Percentiles rank a stretch among this genome's conserved stretches.
phyloP scores from a whole-genome alignment of 306 rosid genomes.

The Castanospermum australe region DNA sequence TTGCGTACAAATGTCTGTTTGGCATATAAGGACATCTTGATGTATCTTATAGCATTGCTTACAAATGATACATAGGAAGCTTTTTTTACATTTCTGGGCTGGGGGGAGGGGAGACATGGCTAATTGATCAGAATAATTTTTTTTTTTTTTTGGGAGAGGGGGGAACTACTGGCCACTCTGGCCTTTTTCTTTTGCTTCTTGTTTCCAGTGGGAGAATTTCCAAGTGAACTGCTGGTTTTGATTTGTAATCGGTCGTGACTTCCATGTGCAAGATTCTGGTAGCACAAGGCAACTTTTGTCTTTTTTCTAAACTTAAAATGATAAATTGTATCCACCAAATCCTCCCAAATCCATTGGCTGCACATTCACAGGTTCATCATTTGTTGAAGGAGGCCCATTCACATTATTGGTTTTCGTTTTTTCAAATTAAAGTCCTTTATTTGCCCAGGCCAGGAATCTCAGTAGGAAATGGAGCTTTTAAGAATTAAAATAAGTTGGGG shows the following conservation, averaged over 20 bases:
- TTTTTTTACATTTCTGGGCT: neutral
- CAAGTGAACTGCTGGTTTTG: neutral
- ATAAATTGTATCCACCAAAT: neutral
- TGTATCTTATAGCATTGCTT: neutral
- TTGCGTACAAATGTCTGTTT: neutral
- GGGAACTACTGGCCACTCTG: neutral
- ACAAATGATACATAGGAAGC: neutral
- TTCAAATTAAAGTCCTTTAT: neutral
- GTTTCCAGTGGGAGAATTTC: neutral
- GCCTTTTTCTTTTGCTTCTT: neutral
- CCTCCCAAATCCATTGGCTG: constrained; percentile 5
- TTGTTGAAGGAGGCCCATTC: neutral
- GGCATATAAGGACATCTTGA: neutral
- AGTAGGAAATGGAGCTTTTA: neutral
- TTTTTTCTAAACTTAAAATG: neutral
- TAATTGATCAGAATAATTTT: neutral
- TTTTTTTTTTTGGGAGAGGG: too few relatives aligned
- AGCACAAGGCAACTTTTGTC: neutral
- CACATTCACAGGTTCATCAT: neutral
- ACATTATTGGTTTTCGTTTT: too few relatives aligned
- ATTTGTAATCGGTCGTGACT: neutral
- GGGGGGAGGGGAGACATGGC: neutral
- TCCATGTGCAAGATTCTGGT: constrained; percentile 5
- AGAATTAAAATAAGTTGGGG: constrained; percentile 1
- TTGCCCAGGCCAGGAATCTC: neutral